Conservation (phyloP, 2,329 filamentous ascomycete species). For the Pseudonectria foliicola region DNA sequence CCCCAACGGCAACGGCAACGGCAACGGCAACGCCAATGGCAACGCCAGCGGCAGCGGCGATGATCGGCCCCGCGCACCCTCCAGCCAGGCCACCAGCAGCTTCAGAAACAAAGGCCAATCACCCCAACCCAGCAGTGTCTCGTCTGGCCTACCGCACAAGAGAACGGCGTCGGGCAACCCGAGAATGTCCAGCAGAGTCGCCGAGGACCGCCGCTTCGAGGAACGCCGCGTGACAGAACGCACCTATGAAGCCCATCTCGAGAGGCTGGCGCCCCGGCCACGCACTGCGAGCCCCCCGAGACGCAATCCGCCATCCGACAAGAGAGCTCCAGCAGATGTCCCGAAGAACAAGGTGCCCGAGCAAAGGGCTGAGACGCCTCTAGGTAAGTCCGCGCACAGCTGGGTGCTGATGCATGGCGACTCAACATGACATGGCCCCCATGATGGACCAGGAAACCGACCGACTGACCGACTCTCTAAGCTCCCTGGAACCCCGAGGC, state of each 20-base stretch:
- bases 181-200: slow-evolving; percentile 39
- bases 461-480: slow-evolving; percentile 20
- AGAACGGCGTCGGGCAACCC: slow-evolving; percentile 51
- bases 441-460: not conserved
- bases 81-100: slow-evolving; percentile 23
- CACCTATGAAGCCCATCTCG: slow-evolving; percentile 52
- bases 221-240: slow-evolving; percentile 50
- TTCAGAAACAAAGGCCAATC: slow-evolving; percentile 31
- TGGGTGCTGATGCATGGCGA: not conserved
- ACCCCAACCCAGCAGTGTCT: slow-evolving; percentile 25
- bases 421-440: not conserved
- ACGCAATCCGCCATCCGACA: slow-evolving; percentile 28
- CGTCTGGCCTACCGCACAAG: slow-evolving; percentile 44
- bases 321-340: slow-evolving; percentile 32
- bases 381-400: slow-evolving; percentile 32
- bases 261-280: slow-evolving; percentile 51
- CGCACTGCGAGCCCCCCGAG: slow-evolving; percentile 54
- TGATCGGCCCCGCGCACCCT: slow-evolving; percentile 31
- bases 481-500: slow-evolving; percentile 73
- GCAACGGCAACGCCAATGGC: slow-evolving; percentile 21
- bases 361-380: slow-evolving; percentile 38
- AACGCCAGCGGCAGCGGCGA: slow-evolving; percentile 11
- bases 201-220: slow-evolving; percentile 38
- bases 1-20: slow-evolving; percentile 15
- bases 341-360: slow-evolving; percentile 38